These are phyloP conservation scores for Phytopythium vexans DNA, from an alignment of 352 stramenopile species.

Conservation along the genomic window DNA sequence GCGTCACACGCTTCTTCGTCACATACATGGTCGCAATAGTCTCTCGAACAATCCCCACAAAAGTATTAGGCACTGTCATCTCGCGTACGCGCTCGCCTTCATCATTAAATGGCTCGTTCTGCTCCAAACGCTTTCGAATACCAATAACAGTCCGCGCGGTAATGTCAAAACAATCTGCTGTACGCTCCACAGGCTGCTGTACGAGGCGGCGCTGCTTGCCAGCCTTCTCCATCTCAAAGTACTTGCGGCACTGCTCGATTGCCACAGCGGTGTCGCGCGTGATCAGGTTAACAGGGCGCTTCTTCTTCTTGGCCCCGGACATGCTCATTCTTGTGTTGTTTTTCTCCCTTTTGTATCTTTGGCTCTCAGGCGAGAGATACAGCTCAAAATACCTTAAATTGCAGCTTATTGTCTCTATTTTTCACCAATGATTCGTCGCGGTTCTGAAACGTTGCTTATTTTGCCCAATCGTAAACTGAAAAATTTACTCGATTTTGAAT, in stretches of 20 bases:
- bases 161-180: constrained; percentile 3
- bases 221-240: constrained; percentile 4
- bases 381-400: no score
- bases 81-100: constrained; percentile 1
- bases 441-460: no score
- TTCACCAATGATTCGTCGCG: no score
- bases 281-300: not conserved
- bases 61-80: constrained; percentile 5
- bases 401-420: no score
- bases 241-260: constrained; percentile 2
- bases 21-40: constrained; percentile 7
- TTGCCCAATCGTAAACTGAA: no score
- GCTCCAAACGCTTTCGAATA: constrained; percentile 1
- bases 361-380: no score
- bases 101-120: not conserved
- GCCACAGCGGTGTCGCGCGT: constrained; percentile 1
- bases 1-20: constrained; percentile 6
- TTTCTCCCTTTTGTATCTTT: no score
- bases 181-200: not conserved
- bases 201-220: not conserved
- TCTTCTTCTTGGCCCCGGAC: no score
- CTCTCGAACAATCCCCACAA: constrained; percentile 2
- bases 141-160: not conserved
- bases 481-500: no score
- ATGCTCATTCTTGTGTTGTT: no score